Percentiles rank a stretch among this genome's conserved stretches.
Evolutionary conservation across 257 asterid genomes (phyloP).

Genomic region (Osmanthus fragrans): DNA sequence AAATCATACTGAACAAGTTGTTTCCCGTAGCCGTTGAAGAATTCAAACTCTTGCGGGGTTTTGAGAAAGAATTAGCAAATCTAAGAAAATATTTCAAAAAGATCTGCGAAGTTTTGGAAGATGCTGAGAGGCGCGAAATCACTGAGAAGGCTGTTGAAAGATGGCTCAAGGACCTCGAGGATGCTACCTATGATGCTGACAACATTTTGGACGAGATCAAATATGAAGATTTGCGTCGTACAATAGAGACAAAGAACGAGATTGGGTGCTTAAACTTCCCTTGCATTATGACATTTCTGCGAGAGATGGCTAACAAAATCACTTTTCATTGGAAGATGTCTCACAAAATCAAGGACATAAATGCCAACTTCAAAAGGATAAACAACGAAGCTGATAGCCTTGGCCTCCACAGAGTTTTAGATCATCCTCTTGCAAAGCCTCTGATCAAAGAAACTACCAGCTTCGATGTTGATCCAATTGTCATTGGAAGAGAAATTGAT

Average conservation of each 20-base stretch:
- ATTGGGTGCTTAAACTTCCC: background rate
- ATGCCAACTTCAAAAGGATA: slow-evolving; percentile 5
- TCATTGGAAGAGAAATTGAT: slow-evolving; percentile 25
- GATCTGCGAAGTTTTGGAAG: background rate
- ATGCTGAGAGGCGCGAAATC: slow-evolving; percentile 6
- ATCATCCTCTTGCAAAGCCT: background rate
- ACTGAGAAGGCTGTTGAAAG: background rate
- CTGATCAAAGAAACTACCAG: slow-evolving; percentile 11
- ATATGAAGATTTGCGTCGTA: background rate
- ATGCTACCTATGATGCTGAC: slow-evolving; percentile 13
- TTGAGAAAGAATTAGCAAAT: background rate
- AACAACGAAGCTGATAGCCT: background rate
- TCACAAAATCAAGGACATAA: slow-evolving; percentile 2
- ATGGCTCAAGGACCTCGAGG: slow-evolving; percentile 21
- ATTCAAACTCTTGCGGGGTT: background rate
- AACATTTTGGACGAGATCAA: slow-evolving; percentile 24
- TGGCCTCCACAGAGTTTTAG: background rate
- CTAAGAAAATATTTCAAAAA: background rate
- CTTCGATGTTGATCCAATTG: slow-evolving; percentile 1
- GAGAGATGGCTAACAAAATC: slow-evolving; percentile 16
- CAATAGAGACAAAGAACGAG: background rate
- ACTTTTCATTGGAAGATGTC: too few relatives aligned
- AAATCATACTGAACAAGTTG: slow-evolving; percentile 3
- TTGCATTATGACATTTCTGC: background rate
- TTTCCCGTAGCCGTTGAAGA: background rate